Base-by-base conservation (phyloP, 176 grass and related monocot species). In the Canna indica region DNA sequence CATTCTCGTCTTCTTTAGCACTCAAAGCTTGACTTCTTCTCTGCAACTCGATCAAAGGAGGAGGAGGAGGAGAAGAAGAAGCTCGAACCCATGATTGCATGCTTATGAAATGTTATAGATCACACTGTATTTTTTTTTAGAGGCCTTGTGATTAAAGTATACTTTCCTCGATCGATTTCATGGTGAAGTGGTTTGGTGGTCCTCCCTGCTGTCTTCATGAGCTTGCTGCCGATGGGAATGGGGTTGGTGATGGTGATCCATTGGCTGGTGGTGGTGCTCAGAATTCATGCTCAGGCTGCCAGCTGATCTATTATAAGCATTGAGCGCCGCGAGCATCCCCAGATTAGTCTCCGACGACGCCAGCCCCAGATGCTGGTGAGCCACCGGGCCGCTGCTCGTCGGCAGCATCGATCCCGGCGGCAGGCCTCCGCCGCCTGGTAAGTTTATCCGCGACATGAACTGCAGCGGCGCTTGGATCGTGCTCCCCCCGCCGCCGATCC, bases 241-340 rank as follows among this genome's bases (percentile, higher is more conserved):
- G 27, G 30, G 15, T 20, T 17, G 44, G 70, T 35, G 53, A 29
- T 42, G 71, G 54, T 36, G 71, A 58, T 73, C 54, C 34, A 73
- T 29, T 20, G 35, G 7, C 35, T 65, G 60, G 3, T 41, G 73
- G 11, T 56, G 73, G n/a, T 48, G 73, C 24, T 75, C 71, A 7
- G 71, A 60, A 35, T 53, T 72, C 70, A 72, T 72, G 42, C 54
- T 62, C 63, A 71, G 67, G 4, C 47, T 75, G 24, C 42, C 50
- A 32, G 76, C 82, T 75, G 80, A 75, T 46, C 83, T 74, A 76
- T 52, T 80, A 66, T 90, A 97, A 4, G 84, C 56, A 62, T 84
- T 90, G 73, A 99, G 75, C 0, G 84, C 86, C 24, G 94, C 84
- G 25, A 99, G 73, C 89, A 93, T 93, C 64, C 86, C 86, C 46